Conservation (phyloP, 2,329 filamentous ascomycete genomes). For the Orbilia blumenaviensis region DNA sequence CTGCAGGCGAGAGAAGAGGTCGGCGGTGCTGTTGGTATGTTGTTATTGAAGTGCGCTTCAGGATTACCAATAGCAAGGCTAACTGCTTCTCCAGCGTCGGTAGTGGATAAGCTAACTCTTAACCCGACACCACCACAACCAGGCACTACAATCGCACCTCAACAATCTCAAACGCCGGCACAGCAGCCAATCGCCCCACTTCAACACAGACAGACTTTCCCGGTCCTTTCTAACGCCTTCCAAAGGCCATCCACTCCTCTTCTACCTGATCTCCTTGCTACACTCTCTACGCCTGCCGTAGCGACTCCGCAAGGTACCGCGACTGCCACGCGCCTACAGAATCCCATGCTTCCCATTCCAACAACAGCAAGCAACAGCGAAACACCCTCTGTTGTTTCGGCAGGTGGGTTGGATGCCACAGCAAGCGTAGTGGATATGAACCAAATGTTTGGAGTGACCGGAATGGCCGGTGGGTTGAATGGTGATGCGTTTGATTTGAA, state of each 20-base stretch:
- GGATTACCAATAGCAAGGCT: background rate
- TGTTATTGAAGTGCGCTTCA: background rate
- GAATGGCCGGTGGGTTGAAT: conserved; percentile 7
- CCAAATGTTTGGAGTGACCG: conserved; percentile 40
- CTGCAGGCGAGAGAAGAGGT: conserved; percentile 63
- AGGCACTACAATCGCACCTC: conserved; percentile 1
- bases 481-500: conserved; percentile 46
- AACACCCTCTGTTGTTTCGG: conserved; percentile 38
- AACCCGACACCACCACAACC: conserved; percentile 19
- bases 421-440: conserved; percentile 29
- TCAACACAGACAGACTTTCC: conserved; percentile 42
- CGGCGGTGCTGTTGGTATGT: conserved; percentile 59
- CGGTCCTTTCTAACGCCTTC: conserved; percentile 49
- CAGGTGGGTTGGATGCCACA: conserved; percentile 12
- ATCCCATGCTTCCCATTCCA: conserved; percentile 47
- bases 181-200: conserved; percentile 8
- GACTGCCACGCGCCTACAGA: conserved; percentile 7
- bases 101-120: conserved; percentile 28
- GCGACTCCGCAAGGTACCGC: background rate
- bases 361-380: conserved; percentile 46
- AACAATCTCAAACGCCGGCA: conserved; percentile 14
- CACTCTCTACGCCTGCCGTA: background rate
- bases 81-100: conserved; percentile 11
- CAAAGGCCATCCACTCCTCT: conserved; percentile 37
- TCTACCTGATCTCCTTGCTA: conserved; percentile 30